Conservation (phyloP, 768 basidiomycete genomes). For the Lyophyllum semitale region DNA sequence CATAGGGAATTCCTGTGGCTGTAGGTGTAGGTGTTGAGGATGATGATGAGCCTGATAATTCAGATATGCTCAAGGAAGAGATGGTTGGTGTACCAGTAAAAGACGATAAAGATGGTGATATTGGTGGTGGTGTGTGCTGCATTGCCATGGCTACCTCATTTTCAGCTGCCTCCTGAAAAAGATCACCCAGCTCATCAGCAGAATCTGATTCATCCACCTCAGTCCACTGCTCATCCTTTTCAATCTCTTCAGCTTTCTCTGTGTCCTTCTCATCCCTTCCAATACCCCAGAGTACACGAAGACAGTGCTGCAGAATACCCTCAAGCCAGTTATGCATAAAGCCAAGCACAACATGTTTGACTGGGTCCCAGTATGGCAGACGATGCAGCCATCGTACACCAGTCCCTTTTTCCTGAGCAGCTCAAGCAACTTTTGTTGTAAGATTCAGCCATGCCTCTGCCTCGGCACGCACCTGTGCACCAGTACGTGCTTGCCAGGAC, state of each 20-base stretch:
- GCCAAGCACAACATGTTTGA: slow-evolving; percentile 26
- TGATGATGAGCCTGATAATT: background rate
- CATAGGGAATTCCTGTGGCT: background rate
- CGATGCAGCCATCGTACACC: slow-evolving; percentile 29
- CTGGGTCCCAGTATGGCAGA: no score
- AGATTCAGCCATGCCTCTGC: slow-evolving; percentile 12
- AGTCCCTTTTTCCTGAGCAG: slow-evolving; percentile 8
- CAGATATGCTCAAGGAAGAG: background rate
- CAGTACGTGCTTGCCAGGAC: background rate
- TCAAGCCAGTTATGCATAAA: slow-evolving; percentile 31
- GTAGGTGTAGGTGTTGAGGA: background rate
- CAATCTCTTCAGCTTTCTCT: slow-evolving; percentile 5
- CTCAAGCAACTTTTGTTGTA: slow-evolving; percentile 11
- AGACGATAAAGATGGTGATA: background rate
- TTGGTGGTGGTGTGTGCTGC: background rate
- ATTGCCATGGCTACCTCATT: background rate
- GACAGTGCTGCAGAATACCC: slow-evolving; percentile 25
- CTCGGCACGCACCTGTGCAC: slow-evolving; percentile 2
- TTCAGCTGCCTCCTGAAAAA: slow-evolving; percentile 10
- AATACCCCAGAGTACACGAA: slow-evolving; percentile 18
- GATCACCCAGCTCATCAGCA: slow-evolving; percentile 13
- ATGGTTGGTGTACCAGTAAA: no score
- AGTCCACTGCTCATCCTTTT: slow-evolving; percentile 17
- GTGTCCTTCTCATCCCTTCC: slow-evolving; percentile 15
- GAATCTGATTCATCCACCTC: slow-evolving; percentile 18